A percentile compares a stretch with the other conserved stretches of the same genome.
phyloP scores from a whole-genome alignment of 192 early-diverging fungal species.

The Mycoemilia scoparia region DNA sequence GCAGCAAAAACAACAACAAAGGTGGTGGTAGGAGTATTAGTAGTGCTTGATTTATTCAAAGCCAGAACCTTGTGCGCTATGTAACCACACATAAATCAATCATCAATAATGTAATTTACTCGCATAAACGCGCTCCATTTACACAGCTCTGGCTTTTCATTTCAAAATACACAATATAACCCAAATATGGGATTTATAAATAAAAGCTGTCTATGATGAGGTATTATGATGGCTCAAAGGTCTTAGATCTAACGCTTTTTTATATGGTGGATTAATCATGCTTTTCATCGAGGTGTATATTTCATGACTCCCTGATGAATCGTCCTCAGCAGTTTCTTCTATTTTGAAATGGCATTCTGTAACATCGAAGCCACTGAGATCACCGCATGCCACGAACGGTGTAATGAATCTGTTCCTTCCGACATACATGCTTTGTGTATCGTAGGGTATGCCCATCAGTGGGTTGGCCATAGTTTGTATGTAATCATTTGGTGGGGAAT shows the following conservation, averaged over 20 bases:
- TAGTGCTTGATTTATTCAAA: too few species aligned
- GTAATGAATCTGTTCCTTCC: constrained; percentile 64
- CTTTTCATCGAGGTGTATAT: constrained; percentile 72
- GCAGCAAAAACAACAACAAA: too few species aligned
- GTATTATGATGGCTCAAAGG: constrained; percentile 57
- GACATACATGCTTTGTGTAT: constrained; percentile 39
- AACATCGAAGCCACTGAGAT: constrained; percentile 72
- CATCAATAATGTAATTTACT: too few species aligned
- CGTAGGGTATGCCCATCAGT: constrained; percentile 63
- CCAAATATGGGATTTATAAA: background rate
- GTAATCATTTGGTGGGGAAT: constrained; percentile 66
- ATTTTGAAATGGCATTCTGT: constrained; percentile 58
- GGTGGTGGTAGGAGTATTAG: too few species aligned
- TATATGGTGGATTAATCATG: constrained; percentile 80
- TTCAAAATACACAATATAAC: constrained; percentile 1
- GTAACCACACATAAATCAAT: too few species aligned
- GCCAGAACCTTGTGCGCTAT: too few species aligned
- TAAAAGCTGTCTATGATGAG: constrained; percentile 2
- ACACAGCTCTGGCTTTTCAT: too few species aligned
- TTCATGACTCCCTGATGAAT: constrained; percentile 34
- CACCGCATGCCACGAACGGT: constrained; percentile 84
- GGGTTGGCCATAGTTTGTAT: constrained; percentile 81
- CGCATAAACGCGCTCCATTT: too few species aligned
- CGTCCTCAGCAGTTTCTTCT: constrained; percentile 21
- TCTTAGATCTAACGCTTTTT: constrained; percentile 57